Evolutionary conservation across 2,329 filamentous ascomycete species (phyloP), one percentile per base, ranked within the genome.

Genomic region (Septoria linicola): DNA sequence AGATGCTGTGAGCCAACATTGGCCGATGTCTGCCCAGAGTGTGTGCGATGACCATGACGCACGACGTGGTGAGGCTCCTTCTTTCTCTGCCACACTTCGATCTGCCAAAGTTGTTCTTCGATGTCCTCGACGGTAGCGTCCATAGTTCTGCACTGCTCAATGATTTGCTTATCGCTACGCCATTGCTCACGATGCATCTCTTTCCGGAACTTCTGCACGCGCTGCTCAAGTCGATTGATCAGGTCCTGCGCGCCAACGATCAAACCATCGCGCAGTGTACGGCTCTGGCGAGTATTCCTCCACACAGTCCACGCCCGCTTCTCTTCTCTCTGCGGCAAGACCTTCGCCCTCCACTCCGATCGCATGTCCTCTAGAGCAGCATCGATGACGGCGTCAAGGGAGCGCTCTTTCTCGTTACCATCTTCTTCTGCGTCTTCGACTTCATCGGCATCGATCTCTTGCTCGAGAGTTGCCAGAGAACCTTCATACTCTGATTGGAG

Each of bases 61-160:
- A 58, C 44, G 11, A 49, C 31, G 43, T 60, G 63, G 20, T 39
- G 46, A 3, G 67, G 67, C 55, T 67, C 64, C 39, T 62, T 50
- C 27, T 54, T 60, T 8, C 63, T 53, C 40, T 57, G 47, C 55
- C 79, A 68, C 1, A 76, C 63, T 8, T 64, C 62, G 27, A 75
- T 66, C 41, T 72, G 73, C 75, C 76, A 82, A 21, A 64, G 62
- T 7, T 76, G 66, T 32, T 80, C 68, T 61, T 84, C 73, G 41
- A 80, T 78, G 48, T 86, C 78, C 30, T 80, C 77, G 1, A 96
- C 70, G 3, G 77, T 89, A 3, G 75, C 72, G 53, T 92, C 83
- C 48, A 95, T 71, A 30, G 72, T 77, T 8, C 71, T 68, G 41
- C 83, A 82, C 60, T 82, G 80, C 4, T 69, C 71, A 20, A 74